Evolutionary conservation across 2,329 filamentous ascomycete species (phyloP), one percentile per base, ranked within the genome.

Genomic region (Emydomyces testavorans): DNA sequence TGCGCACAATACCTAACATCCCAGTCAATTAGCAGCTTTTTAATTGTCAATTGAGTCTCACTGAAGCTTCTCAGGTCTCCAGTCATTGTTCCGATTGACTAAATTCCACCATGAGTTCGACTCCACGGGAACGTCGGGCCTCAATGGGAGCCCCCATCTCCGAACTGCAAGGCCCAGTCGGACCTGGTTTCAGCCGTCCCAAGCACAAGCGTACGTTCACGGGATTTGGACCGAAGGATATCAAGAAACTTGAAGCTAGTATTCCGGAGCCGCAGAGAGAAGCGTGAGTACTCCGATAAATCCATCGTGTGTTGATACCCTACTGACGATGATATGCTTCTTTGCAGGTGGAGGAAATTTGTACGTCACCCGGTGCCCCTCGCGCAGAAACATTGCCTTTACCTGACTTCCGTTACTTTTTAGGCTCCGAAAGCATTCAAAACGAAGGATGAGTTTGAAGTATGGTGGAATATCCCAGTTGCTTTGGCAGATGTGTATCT

Each of bases 131-230:
- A 74, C 82, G 89, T 57, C 84, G 79, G 56, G 87, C 85, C 50
- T 94, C 87, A 16, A 82, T 77, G 50, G 80, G 83, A 56, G 85
- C 85, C 57, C 89, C 89, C 39, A 82, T 95, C 57, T 79, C 85
- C 54, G 87, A 94, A 63, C 82, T 96, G 53, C 76, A 85, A 65
- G 89, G 88, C 55, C 82, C 85, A 15, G 79, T 95, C 49, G 83
- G 83, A n/a, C 87, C 88, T 34, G 82, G 82, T 35, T 90, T 93
- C 63, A 82, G 69, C 79, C 78, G 92, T 52, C 92, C 92, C 38
- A 98, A 96, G 72, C 92, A 98, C 72, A 95, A 87, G 75, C 80
- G 92, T 57, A 96, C 90, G n/a, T 85, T 85, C 56, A 98, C 92
- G 7, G 92, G 92, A 6, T 92, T 96, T 62, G 89, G 88, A 28